These are phyloP conservation scores for Pseudocercospora pini-densiflorae DNA, from an alignment of 2,329 filamentous ascomycete species.

Conservation along the genomic window DNA sequence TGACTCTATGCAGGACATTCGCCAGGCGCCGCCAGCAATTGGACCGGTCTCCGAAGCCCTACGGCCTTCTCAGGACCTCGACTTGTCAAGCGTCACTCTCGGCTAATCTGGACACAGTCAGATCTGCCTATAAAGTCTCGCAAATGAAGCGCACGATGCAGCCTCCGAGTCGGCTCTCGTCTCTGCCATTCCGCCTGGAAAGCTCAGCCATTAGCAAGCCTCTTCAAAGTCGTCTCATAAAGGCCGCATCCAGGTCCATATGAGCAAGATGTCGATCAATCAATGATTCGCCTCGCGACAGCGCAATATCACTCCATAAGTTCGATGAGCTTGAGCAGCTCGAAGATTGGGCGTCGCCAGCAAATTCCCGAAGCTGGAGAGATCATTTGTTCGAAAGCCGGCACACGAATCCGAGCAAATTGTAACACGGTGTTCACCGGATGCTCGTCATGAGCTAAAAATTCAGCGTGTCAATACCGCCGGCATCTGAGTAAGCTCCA, in stretches of 20 bases:
- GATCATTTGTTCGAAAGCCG: neutral
- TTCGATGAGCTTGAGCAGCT: neutral
- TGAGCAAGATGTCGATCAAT: neutral
- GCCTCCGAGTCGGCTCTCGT: neutral
- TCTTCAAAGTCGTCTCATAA: neutral
- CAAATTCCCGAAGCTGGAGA: neutral
- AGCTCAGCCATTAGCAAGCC: neutral
- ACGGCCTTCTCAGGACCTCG: neutral
- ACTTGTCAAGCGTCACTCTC: neutral
- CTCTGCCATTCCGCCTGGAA: neutral
- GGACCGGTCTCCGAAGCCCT: neutral
- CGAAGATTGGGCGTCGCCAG: neutral
- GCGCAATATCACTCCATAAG: neutral
- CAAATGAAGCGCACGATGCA: neutral
- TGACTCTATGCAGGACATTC: neutral
- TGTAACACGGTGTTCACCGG: neutral
- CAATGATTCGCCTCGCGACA: neutral
- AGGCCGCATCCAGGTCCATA: neutral
- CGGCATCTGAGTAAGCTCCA: neutral
- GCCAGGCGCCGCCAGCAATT: neutral
- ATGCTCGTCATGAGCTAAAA: neutral
- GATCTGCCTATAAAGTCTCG: neutral
- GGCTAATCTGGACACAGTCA: neutral
- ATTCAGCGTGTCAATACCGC: neutral
- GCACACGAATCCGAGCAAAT: neutral